Base-by-base conservation (phyloP, 2,329 filamentous ascomycete genomes). In the Magnaporthiopsis incrustans region DNA sequence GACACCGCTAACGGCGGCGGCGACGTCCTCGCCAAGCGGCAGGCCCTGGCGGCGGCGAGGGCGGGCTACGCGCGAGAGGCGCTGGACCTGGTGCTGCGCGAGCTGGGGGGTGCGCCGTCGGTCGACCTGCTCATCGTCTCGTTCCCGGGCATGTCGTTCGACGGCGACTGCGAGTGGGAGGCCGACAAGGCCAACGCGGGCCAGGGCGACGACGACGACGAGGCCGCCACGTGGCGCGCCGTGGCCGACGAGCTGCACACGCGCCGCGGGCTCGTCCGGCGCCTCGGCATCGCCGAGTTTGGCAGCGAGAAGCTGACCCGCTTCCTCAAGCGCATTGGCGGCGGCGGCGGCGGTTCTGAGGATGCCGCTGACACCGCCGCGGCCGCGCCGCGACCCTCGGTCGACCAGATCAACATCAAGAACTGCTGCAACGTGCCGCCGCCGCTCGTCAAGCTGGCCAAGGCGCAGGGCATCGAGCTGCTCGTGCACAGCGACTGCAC, bases 401-500 rank as follows among this genome's bases (percentile, higher is more conserved):
- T 98, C 57, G 88, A 98, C 76, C 95, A 99, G 81, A 96, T 99
- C 81, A 98, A 98, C 74, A 85, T 97, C 62, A 88, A 91, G 70
- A 91, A 98, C 76, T 98, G 94, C 80, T 99, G 95, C 77, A 94
- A 92, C 60, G 95, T 98, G 58, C 95, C 95, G 11, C 93, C 92
- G 71, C 89, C 92, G 15, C 82, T 99, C 67, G 87, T 92, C 65
- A 78, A 89, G 70, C 88, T 96, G 70, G 94, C 94, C n/a, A 93
- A 91, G 75, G 82, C 88, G 67, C 82, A 92, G 73, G 82, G 85
- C 26, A 92, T 99, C 66, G 92, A 98, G 75, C 79, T 99, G 65
- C 81, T 97, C 64, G 96, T 96, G 57, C 95, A 99, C 77, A 92
- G 92, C 69, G 95, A 99, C 77, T 96, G 91, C 77, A 95, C 89